Percentiles rank a stretch among this genome's conserved stretches.
Evolutionary conservation across 805 yeast genomes (phyloP).

Genomic region (Brettanomyces sp.): DNA sequence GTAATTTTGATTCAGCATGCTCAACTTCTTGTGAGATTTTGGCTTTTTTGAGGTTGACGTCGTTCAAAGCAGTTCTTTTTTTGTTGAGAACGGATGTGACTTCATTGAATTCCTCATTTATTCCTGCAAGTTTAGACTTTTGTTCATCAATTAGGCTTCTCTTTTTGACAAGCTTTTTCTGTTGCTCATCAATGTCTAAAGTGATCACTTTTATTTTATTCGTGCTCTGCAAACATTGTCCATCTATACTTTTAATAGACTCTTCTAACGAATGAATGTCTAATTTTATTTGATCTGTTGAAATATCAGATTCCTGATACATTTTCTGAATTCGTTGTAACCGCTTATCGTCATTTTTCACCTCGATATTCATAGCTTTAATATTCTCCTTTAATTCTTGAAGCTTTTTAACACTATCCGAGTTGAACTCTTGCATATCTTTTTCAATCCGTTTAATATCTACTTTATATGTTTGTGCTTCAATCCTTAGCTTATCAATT

Average conservation of each 20-base stretch:
- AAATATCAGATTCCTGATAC: constrained; percentile 59
- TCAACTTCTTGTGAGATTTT: constrained; percentile 47
- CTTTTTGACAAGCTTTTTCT: constrained; percentile 18
- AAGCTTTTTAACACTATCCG: constrained; percentile 73
- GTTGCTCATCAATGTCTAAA: constrained; percentile 20
- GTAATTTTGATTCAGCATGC: constrained; percentile 22
- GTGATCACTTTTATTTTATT: constrained; percentile 15
- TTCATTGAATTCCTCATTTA: constrained; percentile 69
- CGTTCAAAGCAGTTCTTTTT: constrained; percentile 36
- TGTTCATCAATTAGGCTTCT: constrained; percentile 40
- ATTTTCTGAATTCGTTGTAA: constrained; percentile 39
- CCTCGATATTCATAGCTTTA: constrained; percentile 26
- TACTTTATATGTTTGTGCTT: constrained; percentile 22
- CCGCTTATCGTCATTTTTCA: constrained; percentile 27
- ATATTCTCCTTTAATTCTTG: constrained; percentile 52
- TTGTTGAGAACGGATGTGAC: constrained; percentile 35
- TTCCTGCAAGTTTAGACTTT: constrained; percentile 49
- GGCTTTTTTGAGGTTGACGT: constrained; percentile 38
- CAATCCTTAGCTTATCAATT: constrained; percentile 28
- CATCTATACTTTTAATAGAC: constrained; percentile 26
- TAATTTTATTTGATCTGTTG: constrained; percentile 52
- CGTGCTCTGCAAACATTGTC: constrained; percentile 18
- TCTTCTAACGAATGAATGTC: constrained; percentile 41
- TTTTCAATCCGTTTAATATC: constrained; percentile 50
- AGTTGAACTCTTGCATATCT: constrained; percentile 75